Evolutionary conservation across 106 monocot species (phyloP), one percentile per base, ranked within the genome.

Genomic region (Dioscorea dumetorum): DNA sequence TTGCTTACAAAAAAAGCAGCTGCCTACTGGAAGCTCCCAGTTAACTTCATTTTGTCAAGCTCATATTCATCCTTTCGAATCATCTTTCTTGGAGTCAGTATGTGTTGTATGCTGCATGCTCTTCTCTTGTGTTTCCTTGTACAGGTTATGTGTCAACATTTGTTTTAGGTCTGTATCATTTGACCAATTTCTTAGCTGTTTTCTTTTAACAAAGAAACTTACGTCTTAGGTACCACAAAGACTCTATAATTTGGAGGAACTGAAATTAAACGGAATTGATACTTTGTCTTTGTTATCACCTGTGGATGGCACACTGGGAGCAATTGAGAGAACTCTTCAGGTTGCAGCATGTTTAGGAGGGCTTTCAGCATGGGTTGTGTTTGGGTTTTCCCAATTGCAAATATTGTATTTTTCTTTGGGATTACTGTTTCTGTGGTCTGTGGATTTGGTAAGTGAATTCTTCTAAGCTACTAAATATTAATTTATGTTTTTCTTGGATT

Each of bases 261-360:
- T 94, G 81, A 94, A 94, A 81, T 56, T 94, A 57, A 94, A 90
- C 78, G 89, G 90, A 50, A 90, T 94, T 9, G 73, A 94, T 69
- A 76, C 86, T 52, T 64, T 81, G 50, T 79, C 83, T 64, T 84
- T 94, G 60, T 74, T 94, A 51, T 86, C 90, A 49, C 93, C 93
- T 4, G 84, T 80, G 41, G 90, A 94, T 75, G 57, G 56, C 22
- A 94, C 93, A n/a, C 67, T 94, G 72, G 78, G 81, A 22, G 78
- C 83, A 51, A 90, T 94, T 8, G 93, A 94, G 66, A 89, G 90
- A 76, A 84, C 70, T 77, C 66, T 94, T 60, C 90, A 87, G 61
- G 28, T 94, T 71, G 81, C 81, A 73, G 81, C 84, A 31, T 52
- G 76, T 60, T 67, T 94, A 63, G 89, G 79, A 68, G 84, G 82